Evolutionary conservation across 345 rosid species (phyloP).

Genomic region (Litchi chinensis): DNA sequence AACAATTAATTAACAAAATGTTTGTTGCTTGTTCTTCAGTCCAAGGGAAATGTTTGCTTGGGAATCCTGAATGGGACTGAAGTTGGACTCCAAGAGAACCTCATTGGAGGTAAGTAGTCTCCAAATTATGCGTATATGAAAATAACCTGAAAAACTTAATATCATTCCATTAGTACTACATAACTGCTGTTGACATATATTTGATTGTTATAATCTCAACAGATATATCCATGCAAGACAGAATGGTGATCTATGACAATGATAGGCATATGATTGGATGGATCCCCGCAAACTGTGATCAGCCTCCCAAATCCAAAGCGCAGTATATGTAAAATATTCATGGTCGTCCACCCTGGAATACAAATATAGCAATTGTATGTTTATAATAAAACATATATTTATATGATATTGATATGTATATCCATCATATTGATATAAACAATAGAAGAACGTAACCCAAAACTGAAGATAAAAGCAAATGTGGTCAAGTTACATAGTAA

Average conservation of each 20-base stretch:
- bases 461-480: no score
- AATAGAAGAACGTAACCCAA: no score
- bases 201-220: conserved; percentile 8
- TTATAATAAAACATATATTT: no score
- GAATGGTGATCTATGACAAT: conserved; percentile 76
- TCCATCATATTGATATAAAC: no score
- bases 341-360: no score
- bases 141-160: neutral
- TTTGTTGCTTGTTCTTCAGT: conserved; percentile 37
- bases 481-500: no score
- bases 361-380: no score
- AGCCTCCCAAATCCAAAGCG: conserved; percentile 38
- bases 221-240: conserved; percentile 97
- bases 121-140: neutral
- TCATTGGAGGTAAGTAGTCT: conserved; percentile 69
- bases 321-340: neutral
- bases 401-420: no score
- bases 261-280: conserved; percentile 85
- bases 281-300: conserved; percentile 56
- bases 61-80: conserved; percentile 88
- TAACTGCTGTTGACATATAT: neutral
- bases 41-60: conserved; percentile 79
- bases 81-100: conserved; percentile 65
- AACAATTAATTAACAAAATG: neutral
- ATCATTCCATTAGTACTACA: neutral